Conservation (phyloP, 75 land plant species). For the Chamaecyparis obtusa region DNA sequence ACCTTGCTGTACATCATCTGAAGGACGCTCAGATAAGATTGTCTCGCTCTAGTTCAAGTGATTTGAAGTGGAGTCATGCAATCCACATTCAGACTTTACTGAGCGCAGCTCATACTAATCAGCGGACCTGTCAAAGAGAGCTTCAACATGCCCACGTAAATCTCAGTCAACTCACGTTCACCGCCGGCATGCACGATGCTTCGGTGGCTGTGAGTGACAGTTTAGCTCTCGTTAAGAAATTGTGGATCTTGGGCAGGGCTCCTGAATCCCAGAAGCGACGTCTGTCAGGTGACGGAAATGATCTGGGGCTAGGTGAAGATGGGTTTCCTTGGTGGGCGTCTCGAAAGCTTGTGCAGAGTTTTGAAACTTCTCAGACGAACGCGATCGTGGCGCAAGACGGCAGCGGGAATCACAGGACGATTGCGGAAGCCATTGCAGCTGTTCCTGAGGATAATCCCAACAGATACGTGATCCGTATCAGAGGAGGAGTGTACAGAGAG, state of each 20-base stretch:
- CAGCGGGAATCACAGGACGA: slow-evolving; percentile 33
- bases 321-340: slow-evolving; percentile 19
- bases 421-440: slow-evolving; percentile 36
- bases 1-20: neutral
- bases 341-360: neutral
- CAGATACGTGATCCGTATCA: slow-evolving; percentile 40
- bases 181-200: neutral
- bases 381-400: slow-evolving; percentile 54
- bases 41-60: too few relatives aligned
- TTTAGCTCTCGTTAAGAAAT: slow-evolving; percentile 43
- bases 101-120: slow-evolving; percentile 55
- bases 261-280: too few relatives aligned
- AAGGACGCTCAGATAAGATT: neutral
- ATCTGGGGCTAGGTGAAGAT: neutral
- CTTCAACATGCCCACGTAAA: neutral
- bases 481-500: slow-evolving; percentile 41
- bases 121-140: slow-evolving; percentile 48
- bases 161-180: neutral
- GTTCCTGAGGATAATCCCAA: slow-evolving; percentile 23
- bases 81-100: slow-evolving; percentile 38
- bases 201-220: slow-evolving; percentile 32
- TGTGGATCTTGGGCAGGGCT: slow-evolving; percentile 13
- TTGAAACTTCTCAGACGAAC: neutral
- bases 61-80: neutral
- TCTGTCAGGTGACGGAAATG: neutral